Conservation (phyloP, 2,329 filamentous ascomycete genomes). For the Hyphodiscus sp. region DNA sequence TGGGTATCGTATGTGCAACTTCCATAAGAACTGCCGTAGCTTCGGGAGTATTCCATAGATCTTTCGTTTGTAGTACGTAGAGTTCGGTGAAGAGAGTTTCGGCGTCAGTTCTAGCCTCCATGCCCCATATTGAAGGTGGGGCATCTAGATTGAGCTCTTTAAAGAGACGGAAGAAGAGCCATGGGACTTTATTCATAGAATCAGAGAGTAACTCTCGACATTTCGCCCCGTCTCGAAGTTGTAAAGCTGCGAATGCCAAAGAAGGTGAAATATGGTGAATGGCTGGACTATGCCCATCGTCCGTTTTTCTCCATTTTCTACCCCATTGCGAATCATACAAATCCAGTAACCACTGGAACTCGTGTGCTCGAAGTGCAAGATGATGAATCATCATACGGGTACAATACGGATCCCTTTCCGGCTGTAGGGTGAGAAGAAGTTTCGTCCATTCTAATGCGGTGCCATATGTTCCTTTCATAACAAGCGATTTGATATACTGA, state of each 20-base stretch:
- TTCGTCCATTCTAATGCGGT: constrained; percentile 94
- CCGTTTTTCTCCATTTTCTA: not conserved
- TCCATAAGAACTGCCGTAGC: constrained; percentile 56
- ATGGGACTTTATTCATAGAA: constrained; percentile 71
- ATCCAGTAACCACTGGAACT: constrained; percentile 69
- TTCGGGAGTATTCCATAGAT: constrained; percentile 68
- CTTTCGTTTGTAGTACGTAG: constrained; percentile 60
- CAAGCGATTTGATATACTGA: constrained; percentile 78
- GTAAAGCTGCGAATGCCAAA: constrained; percentile 67
- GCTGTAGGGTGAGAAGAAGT: constrained; percentile 69
- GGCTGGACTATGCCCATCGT: constrained; percentile 18
- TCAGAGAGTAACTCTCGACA: constrained; percentile 58
- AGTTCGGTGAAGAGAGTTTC: constrained; percentile 56
- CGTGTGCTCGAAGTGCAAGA: constrained; percentile 72
- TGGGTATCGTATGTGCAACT: constrained; percentile 43
- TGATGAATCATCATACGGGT: constrained; percentile 77
- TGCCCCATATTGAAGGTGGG: constrained; percentile 78
- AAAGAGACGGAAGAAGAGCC: constrained; percentile 77
- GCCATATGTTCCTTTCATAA: constrained; percentile 86
- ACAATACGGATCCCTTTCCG: constrained; percentile 71
- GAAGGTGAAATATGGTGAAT: constrained; percentile 71
- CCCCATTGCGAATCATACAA: constrained; percentile 45
- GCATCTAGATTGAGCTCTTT: constrained; percentile 72
- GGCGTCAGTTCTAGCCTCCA: constrained; percentile 47
- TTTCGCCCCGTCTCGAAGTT: constrained; percentile 58